Evolutionary conservation across 2,329 filamentous ascomycete species (phyloP), one percentile per base, ranked within the genome.

Genomic region (Aciculosporium take): DNA sequence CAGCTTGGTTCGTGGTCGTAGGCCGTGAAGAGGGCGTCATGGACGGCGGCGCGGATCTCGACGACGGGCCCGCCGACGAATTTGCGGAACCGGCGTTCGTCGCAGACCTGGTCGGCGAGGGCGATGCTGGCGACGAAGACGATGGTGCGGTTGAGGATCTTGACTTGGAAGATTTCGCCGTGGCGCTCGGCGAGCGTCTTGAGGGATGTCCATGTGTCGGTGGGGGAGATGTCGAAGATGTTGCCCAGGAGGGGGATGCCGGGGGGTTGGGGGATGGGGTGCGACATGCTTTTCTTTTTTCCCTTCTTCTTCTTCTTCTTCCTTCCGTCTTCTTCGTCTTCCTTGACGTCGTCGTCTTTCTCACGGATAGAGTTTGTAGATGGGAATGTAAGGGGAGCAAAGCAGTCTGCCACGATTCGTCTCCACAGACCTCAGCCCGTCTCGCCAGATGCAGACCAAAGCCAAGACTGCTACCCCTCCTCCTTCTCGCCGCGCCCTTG

Each of bases 41-140:
- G 62, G 8, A 71, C 68, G 5, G 65, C 56, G 23, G 61, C 59
- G 18, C 68, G 63, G 43, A 72, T 72, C 59, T 73, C 67, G 39
- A 70, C 63, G 39, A 74, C 60, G 4, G 70, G 69, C 0, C 68
- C 69, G 24, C 67, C 67, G 2, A 74, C 68, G 46, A 60, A 71
- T 49, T 74, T 74, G 42, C 68, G 66, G 53, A 73, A 74, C 0
- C 69, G 64, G 49, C 60, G 65, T 58, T 72, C 58, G 51, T 74
- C 68, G 49, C 69, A 72, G 2, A 72, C 53, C 49, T 71, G 70
- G 20, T 63, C 59, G 20, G 68, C 62, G 7, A 73, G 61, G n/a
- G 61, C 64, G 7, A 57, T 59, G 39, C 68, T 64, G 10, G 67
- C 69, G 6, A 70, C 61, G 44, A 73, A 73, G 25, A 61, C 49